Evolutionary conservation across 2,329 filamentous ascomycete species (phyloP).

Genomic region (Ophiostoma montium): DNA sequence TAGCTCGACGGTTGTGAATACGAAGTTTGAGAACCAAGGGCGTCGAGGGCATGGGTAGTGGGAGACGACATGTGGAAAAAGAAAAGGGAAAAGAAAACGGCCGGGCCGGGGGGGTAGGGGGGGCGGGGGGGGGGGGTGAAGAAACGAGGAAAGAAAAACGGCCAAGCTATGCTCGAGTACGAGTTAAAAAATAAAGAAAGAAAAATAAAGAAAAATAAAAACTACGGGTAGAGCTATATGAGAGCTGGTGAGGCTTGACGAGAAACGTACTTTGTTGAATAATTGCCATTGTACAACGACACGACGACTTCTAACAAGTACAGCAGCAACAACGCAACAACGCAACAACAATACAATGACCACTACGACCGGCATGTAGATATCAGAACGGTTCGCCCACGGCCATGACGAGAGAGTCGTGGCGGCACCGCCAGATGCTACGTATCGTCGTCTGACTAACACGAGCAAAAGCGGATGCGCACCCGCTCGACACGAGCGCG

Average conservation of each 20-base stretch:
- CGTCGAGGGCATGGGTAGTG: background rate
- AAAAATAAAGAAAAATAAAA: background rate
- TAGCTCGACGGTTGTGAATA: background rate
- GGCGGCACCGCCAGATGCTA: too few species aligned
- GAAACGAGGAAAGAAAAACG: background rate
- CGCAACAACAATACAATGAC: too few species aligned
- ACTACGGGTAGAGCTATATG: too few species aligned
- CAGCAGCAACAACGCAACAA: too few species aligned
- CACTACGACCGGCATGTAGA: background rate
- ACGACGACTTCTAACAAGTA: too few species aligned
- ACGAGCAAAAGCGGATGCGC: slow-evolving; percentile 2
- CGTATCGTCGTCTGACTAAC: background rate
- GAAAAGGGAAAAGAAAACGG: background rate
- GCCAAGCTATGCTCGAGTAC: too few species aligned
- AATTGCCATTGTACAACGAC: too few species aligned
- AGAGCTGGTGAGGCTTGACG: too few species aligned
- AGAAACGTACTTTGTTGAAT: too few species aligned
- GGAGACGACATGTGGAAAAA: background rate
- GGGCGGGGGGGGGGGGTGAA: background rate
- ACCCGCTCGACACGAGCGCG: slow-evolving; percentile 1
- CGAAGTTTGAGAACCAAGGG: background rate
- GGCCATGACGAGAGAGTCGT: too few species aligned
- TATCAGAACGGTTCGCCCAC: background rate
- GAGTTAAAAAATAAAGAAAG: background rate
- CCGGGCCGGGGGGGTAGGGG: background rate